phyloP scores from a whole-genome alignment of 768 basidiomycete genomes.

The Postia placenta region DNA sequence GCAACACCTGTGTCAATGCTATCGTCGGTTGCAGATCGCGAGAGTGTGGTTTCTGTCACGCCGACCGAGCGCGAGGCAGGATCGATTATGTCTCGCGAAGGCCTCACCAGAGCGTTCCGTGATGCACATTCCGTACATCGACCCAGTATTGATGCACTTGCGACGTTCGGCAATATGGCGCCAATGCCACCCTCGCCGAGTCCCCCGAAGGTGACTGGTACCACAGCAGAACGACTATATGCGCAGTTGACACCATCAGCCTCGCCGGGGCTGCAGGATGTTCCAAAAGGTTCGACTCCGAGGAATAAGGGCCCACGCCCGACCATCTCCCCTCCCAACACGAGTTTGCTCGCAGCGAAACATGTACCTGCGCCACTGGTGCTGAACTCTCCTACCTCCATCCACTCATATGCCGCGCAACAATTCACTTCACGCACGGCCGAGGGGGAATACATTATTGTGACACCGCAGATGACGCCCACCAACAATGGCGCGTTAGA shows the following conservation, averaged over 20 bases:
- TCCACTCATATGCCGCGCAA: slow-evolving; percentile 1
- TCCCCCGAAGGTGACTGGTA: not conserved
- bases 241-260: not conserved
- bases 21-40: slow-evolving; percentile 1
- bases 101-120: slow-evolving; percentile 18
- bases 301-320: slow-evolving; percentile 14
- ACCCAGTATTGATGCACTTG: slow-evolving; percentile 21
- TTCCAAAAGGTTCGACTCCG: slow-evolving; percentile 3
- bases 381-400: slow-evolving; percentile 16
- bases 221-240: not conserved
- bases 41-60: slow-evolving; percentile 9
- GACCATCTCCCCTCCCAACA: slow-evolving; percentile 23
- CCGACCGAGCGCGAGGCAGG: slow-evolving; percentile 4
- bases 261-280: not conserved
- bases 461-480: slow-evolving; percentile 12
- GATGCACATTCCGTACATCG: slow-evolving; percentile 22
- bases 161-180: slow-evolving; percentile 18
- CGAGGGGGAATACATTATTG: slow-evolving; percentile 13
- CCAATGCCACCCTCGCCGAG: slow-evolving; percentile 1
- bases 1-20: slow-evolving; percentile 10
- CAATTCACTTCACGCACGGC: slow-evolving; percentile 6
- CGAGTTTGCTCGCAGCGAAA: slow-evolving; percentile 14
- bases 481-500: not conserved
- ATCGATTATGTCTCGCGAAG: slow-evolving; percentile 10
- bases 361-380: slow-evolving; percentile 19